Conservation (phyloP, 2,329 filamentous ascomycete genomes). For the Tolypocladium album region DNA sequence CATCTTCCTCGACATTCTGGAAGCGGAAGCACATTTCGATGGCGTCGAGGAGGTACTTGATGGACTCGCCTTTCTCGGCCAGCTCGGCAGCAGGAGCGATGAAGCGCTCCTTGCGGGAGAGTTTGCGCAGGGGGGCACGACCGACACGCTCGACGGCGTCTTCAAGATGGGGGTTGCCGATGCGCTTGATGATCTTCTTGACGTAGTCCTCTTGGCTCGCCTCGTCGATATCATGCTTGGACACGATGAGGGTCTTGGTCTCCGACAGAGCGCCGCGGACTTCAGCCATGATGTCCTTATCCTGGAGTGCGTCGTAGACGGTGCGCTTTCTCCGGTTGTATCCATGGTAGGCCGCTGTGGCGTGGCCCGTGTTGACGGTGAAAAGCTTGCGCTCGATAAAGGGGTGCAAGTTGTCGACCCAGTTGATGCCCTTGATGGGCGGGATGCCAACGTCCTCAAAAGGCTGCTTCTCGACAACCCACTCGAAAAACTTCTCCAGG, state of each 20-base stretch:
- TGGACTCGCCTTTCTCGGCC: slow-evolving; percentile 66
- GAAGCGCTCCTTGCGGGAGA: slow-evolving; percentile 91
- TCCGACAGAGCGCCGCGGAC: slow-evolving; percentile 74
- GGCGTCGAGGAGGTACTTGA: slow-evolving; percentile 65
- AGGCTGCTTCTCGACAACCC: slow-evolving; percentile 85
- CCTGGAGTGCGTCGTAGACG: slow-evolving; percentile 79
- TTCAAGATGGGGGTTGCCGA: slow-evolving; percentile 86
- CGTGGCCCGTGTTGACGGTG: slow-evolving; percentile 97
- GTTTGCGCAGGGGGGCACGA: slow-evolving; percentile 86
- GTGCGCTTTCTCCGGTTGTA: slow-evolving; percentile 77
- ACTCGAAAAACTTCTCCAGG: slow-evolving; percentile 98
- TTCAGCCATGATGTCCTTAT: slow-evolving; percentile 67
- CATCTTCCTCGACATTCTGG: slow-evolving; percentile 86
- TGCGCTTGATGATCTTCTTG: slow-evolving; percentile 82
- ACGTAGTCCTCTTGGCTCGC: slow-evolving; percentile 79
- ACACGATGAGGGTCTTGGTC: slow-evolving; percentile 75
- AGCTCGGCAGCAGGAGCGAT: slow-evolving; percentile 85
- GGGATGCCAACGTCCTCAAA: slow-evolving; percentile 60
- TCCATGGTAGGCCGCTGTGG: slow-evolving; percentile 91
- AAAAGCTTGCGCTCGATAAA: slow-evolving; percentile 99
- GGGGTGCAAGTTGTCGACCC: slow-evolving; percentile 81
- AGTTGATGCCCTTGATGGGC: slow-evolving; percentile 78
- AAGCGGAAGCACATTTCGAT: slow-evolving; percentile 91
- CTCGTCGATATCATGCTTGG: slow-evolving; percentile 70
- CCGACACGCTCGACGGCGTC: slow-evolving; percentile 93